These are phyloP conservation scores for Podospora fimiseda DNA, from an alignment of 495 filamentous ascomycete species.

Conservation along the genomic window DNA sequence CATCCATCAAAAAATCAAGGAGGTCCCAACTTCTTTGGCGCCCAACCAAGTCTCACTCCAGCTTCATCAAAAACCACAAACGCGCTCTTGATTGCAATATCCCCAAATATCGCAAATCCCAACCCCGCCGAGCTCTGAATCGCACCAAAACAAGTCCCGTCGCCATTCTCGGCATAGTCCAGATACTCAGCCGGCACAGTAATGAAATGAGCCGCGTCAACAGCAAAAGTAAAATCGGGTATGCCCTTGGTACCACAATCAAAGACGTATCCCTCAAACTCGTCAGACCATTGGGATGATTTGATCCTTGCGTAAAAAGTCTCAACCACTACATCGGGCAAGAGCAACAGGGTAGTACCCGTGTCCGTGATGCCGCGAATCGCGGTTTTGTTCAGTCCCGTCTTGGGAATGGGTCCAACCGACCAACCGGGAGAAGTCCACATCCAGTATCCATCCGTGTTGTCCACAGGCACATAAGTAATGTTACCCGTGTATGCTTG, in stretches of 20 bases:
- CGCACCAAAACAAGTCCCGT: slow-evolving; percentile 52
- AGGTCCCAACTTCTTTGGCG: slow-evolving; percentile 20
- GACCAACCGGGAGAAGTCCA: slow-evolving; percentile 59
- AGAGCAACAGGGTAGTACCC: slow-evolving; percentile 65
- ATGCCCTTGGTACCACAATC: slow-evolving; percentile 53
- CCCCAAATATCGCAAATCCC: slow-evolving; percentile 67
- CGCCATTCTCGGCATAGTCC: slow-evolving; percentile 39
- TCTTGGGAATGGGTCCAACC: slow-evolving; percentile 46
- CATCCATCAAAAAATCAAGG: not conserved
- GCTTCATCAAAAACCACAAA: slow-evolving; percentile 60
- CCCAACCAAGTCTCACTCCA: slow-evolving; percentile 51
- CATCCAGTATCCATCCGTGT: slow-evolving; percentile 60
- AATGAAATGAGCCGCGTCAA: slow-evolving; percentile 39
- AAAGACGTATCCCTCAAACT: slow-evolving; percentile 60
- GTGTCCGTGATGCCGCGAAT: slow-evolving; percentile 58
- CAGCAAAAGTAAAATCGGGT: slow-evolving; percentile 56
- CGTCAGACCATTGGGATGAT: slow-evolving; percentile 40
- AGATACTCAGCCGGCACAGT: slow-evolving; percentile 51
- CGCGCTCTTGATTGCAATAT: slow-evolving; percentile 72
- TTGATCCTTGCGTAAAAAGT: slow-evolving; percentile 59
- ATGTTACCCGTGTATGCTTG: slow-evolving; percentile 58
- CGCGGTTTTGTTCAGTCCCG: slow-evolving; percentile 24
- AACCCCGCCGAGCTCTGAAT: slow-evolving; percentile 56
- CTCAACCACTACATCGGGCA: slow-evolving; percentile 49
- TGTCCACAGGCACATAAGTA: slow-evolving; percentile 55